A percentile compares a stretch with the other conserved stretches of the same genome.
Evolutionary conservation across 139 green algal genomes (phyloP).

Genomic region (Chlorella vulgaris): DNA sequence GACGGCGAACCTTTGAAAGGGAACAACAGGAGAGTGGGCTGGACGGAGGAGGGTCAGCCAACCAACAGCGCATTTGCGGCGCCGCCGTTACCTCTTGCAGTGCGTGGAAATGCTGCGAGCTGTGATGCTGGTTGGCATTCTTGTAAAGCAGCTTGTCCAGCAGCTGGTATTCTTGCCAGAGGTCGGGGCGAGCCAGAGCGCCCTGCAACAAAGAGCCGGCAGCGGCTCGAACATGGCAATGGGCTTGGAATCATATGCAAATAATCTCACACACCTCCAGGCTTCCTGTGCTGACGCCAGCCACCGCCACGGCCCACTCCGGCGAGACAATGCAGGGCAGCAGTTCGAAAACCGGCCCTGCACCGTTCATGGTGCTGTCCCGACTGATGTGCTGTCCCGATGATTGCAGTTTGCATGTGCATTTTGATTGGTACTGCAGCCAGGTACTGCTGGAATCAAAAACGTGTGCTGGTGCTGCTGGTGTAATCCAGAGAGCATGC

Average conservation of each 20-base stretch:
- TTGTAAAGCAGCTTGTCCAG: slow-evolving; percentile 75
- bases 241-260: background rate
- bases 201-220: slow-evolving; percentile 14
- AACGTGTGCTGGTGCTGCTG: too few species aligned
- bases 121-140: slow-evolving; percentile 69
- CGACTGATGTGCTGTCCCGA: too few species aligned
- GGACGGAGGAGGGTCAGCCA: background rate
- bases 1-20: slow-evolving; percentile 34
- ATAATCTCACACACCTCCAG: background rate
- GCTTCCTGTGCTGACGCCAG: background rate
- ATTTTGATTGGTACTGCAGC: too few species aligned
- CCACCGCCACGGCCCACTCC: slow-evolving; percentile 17
- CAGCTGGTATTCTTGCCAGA: slow-evolving; percentile 33
- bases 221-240: too few species aligned
- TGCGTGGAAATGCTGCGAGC: slow-evolving; percentile 44
- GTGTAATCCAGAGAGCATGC: too few species aligned
- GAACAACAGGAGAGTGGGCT: background rate
- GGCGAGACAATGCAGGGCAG: background rate
- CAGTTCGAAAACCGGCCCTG: background rate
- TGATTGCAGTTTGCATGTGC: too few species aligned
- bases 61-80: background rate
- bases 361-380: too few species aligned
- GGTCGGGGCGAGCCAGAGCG: slow-evolving; percentile 1
- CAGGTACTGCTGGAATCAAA: too few species aligned
- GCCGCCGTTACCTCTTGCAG: slow-evolving; percentile 48